Conservation (phyloP, 164 flowering plant species). For the Euptelea pleiosperma region DNA sequence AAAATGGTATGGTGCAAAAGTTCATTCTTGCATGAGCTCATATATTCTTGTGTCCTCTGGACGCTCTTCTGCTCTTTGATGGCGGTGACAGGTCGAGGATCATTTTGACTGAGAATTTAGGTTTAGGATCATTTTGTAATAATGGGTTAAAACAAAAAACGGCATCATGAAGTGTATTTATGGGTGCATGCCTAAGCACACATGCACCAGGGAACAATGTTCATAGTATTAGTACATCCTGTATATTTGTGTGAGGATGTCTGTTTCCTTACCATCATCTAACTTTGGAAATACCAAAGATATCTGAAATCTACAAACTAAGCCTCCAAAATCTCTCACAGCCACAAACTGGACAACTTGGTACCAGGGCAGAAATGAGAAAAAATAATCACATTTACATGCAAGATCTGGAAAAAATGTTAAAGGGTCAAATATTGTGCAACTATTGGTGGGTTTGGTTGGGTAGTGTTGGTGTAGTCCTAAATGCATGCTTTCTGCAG, state of each 20-base stretch:
- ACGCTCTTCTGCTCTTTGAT: too few species aligned
- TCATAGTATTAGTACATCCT: too few species aligned
- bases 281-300: not conserved
- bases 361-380: not conserved
- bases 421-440: not conserved
- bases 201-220: too few species aligned
- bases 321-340: not conserved
- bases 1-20: too few species aligned
- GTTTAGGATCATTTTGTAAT: too few species aligned
- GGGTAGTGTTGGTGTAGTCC: conserved; percentile 57
- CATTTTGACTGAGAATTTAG: too few species aligned
- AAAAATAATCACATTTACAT: not conserved
- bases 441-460: conserved; percentile 39
- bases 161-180: too few species aligned
- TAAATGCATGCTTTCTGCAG: conserved; percentile 84
- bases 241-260: not conserved
- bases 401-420: not conserved
- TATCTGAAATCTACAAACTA: not conserved
- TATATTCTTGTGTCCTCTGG: too few species aligned
- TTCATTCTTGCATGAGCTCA: too few species aligned
- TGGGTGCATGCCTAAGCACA: too few species aligned
- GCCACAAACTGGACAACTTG: conserved; percentile 5
- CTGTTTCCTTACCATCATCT: not conserved
- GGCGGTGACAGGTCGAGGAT: too few species aligned
- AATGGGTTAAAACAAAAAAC: too few species aligned